phyloP scores from a whole-genome alignment of 2,329 filamentous ascomycete genomes.

The Colletotrichum sp. region DNA sequence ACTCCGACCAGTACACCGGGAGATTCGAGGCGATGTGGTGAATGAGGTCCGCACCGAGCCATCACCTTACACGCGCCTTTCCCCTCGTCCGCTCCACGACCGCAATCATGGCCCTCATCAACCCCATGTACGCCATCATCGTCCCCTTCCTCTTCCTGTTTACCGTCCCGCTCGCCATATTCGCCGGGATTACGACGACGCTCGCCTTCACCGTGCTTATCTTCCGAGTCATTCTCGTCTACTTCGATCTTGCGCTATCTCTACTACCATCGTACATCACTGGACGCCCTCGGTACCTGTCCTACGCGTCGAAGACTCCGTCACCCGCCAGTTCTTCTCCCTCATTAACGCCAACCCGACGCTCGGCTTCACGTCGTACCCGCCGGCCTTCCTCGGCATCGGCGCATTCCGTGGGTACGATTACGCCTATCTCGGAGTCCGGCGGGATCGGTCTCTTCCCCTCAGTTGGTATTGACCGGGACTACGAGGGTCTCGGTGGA shows the following conservation, averaged over 20 bases:
- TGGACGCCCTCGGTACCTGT: constrained; percentile 36
- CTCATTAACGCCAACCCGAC: constrained; percentile 20
- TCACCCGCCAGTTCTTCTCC: constrained; percentile 16
- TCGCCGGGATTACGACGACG: constrained; percentile 67
- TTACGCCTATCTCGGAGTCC: constrained; percentile 28
- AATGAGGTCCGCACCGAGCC: background rate
- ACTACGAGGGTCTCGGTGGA: constrained; percentile 65
- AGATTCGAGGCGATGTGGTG: constrained; percentile 4
- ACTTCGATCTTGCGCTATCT: constrained; percentile 65
- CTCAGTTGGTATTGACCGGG: constrained; percentile 56
- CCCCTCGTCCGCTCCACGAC: background rate
- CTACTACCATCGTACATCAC: constrained; percentile 61
- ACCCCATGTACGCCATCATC: constrained; percentile 59
- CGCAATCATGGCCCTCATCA: constrained; percentile 55
- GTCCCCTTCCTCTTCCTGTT: constrained; percentile 68
- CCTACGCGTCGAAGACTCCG: constrained; percentile 30
- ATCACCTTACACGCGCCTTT: background rate
- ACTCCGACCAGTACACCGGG: background rate
- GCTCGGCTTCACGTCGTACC: constrained; percentile 4
- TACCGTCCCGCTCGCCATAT: constrained; percentile 66
- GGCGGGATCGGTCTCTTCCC: constrained; percentile 46
- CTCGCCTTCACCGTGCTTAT: constrained; percentile 66
- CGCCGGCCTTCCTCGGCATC: constrained; percentile 9
- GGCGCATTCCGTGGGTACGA: constrained; percentile 4
- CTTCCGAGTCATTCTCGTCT: constrained; percentile 65